Evolutionary conservation across 768 basidiomycete genomes (phyloP), one percentile per base, ranked within the genome.

Genomic region (Panaeolus cyanescens): DNA sequence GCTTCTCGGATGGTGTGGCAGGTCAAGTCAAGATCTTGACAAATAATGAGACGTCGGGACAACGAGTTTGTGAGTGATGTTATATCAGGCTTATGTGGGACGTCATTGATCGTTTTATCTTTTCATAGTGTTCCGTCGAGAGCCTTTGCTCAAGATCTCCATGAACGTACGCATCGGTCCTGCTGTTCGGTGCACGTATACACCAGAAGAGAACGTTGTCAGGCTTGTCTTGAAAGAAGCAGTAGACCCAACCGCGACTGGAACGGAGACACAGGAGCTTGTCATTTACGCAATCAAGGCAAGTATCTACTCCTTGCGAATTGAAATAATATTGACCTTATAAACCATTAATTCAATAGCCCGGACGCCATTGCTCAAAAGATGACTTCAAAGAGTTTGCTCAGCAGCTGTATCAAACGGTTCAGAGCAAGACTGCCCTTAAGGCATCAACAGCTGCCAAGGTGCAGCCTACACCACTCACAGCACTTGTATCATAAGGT

Each of bases 221-320:
- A 83, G 87, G 20, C 69, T 89, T 5, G 76, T 85, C 28, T 67
- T 85, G 56, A 85, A 83, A 65, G 87, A 89, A 69, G 70, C 75
- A 7, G 62, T 75, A 22, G 72, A 60, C 4, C 34, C 45, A 12
- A 25, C 34, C 9, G 55, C 39, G 20, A 58, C 53, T 3, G 37
- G 42, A 0, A 60, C 62, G 13, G 37, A 54, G 8, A 67, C 64
- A 57, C 59, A 66, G 20, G 83, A 86, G 58, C 64, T 88, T 10
- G 83, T 86, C 10, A 72, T 89, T 4, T 90, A 90, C 65, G 89
- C 85, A 2, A 66, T 90, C 50, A 89, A 86, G 84, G 88, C 88
- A 55, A 2, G 75, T 56, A 32, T 9, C n/a, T 45, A 31, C 10
- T 33, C 56, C 30, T 17, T 28, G 22, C 45, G 17, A 12, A n/a